Base-by-base conservation (phyloP, 306 rosid species). In the Medicago ruthenica region DNA sequence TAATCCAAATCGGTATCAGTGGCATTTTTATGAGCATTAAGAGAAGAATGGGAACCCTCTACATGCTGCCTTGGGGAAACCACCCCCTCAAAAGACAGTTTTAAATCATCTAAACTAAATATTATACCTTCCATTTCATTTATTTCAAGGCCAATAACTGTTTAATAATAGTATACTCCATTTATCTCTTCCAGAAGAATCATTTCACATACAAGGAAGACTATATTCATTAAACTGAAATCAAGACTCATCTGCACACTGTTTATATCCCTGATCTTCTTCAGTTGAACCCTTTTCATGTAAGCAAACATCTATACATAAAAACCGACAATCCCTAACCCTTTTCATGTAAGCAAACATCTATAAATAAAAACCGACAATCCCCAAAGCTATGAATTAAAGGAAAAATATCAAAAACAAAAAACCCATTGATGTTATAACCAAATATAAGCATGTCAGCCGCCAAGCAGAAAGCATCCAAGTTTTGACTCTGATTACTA, bases 21-120 rank as follows among this genome's bases (percentile, higher is more conserved):
- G 55, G 61, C 40, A 59, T 48, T 67, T 63, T 37, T 62, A 60
- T 21, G 16, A 59, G 41, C 42, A 69, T 62, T 11, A 18, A 55
- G 41, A 71, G 40, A 67, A 13, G 9, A 39, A 42, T 45, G 55
- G 61, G 45, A 68, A 40, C 44, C 69, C 36, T 69, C 45, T 54
- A 51, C 39, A 59, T 73, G 59, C 70, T 41, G 14, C 50, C 78
- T 7, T 24, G 6, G 74, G 79, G 64, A 73, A 62, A 71, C 66
- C 40, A 13, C 40, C 59, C 27, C 59, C 51, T 48, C 47, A 66
- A 72, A 27, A 77, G 75, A 75, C 12, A 68, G 60, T 71, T 71
- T 16, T 16, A 73, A 20, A 74, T 73, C 11, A 27, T 40, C 27
- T 16, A 34, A 76, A 69, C 76, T 65, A 34, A 48, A 18, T 18